Percentiles rank a stretch among this genome's conserved stretches.
Evolutionary conservation across 2,329 filamentous ascomycete genomes (phyloP).

Genomic region (Botrytis porri): DNA sequence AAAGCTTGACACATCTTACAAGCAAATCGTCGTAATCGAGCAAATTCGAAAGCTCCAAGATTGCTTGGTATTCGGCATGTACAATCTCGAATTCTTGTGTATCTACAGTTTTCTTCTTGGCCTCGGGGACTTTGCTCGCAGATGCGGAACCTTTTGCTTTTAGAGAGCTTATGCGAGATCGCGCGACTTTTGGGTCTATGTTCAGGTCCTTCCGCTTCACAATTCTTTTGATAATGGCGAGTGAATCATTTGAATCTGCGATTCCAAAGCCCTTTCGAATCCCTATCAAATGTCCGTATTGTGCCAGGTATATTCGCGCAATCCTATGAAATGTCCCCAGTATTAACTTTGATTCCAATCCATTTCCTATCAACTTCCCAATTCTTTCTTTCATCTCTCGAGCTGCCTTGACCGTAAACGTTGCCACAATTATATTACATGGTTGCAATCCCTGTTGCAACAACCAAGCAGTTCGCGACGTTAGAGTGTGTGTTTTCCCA

Average conservation of each 20-base stretch:
- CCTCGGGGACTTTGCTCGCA: conserved; percentile 1
- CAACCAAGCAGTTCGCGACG: conserved; percentile 86
- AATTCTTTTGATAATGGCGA: conserved; percentile 76
- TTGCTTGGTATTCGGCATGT: conserved; percentile 74
- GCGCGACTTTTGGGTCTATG: conserved; percentile 68
- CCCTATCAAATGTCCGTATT: conserved; percentile 82
- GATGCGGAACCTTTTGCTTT: conserved; percentile 52
- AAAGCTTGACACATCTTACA: conserved; percentile 75
- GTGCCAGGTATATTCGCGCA: conserved; percentile 75
- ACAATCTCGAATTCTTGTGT: conserved; percentile 66
- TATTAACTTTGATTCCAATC: conserved; percentile 71
- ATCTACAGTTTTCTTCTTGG: conserved; percentile 42
- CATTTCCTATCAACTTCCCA: conserved; percentile 73
- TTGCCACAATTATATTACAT: conserved; percentile 89
- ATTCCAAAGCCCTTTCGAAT: conserved; percentile 84
- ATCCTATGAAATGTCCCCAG: conserved; percentile 96
- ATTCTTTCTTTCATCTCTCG: conserved; percentile 91
- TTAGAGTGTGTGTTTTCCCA: conserved; percentile 94
- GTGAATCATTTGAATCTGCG: conserved; percentile 78
- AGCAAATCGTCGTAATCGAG: conserved; percentile 95
- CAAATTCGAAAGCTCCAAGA: conserved; percentile 72
- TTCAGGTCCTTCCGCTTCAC: conserved; percentile 68
- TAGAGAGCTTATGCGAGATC: conserved; percentile 70
- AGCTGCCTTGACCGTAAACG: conserved; percentile 94
- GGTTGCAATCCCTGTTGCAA: conserved; percentile 72